phyloP scores from a whole-genome alignment of 345 rosid species.

The Murraya paniculata region DNA sequence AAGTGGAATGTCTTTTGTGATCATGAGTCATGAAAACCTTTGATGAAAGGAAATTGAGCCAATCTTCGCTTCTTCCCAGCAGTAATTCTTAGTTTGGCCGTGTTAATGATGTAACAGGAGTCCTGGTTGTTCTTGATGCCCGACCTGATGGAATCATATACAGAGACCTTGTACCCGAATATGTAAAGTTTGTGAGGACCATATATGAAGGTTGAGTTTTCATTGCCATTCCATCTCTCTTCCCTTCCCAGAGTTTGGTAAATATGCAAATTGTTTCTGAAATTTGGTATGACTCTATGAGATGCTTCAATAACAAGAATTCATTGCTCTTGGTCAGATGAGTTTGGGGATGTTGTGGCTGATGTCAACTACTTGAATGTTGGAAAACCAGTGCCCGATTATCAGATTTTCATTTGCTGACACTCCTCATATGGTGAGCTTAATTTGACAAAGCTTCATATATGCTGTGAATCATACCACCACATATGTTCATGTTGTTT shows the following conservation, averaged over 20 bases:
- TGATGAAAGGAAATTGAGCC: neutral
- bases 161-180: conserved; percentile 76
- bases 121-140: conserved; percentile 83
- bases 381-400: conserved; percentile 40
- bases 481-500: neutral
- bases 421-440: conserved; percentile 1
- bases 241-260: neutral
- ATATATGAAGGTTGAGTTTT: conserved; percentile 74
- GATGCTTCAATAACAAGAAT: neutral
- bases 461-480: neutral
- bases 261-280: neutral
- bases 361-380: conserved; percentile 79
- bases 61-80: neutral
- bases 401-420: conserved; percentile 71
- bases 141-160: conserved; percentile 77
- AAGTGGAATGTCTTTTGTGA: neutral
- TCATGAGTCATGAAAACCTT: neutral
- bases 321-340: conserved; percentile 38
- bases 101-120: conserved; percentile 41
- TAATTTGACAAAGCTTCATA: neutral
- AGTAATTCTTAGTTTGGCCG: conserved; percentile 2
- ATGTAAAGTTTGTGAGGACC: conserved; percentile 66
- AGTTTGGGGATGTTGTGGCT: conserved; percentile 53
- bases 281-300: neutral
- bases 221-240: neutral